Evolutionary conservation across 1,139 yeast genomes (phyloP), one percentile per base, ranked within the genome.

Genomic region (Geotrichum klebahnii): DNA sequence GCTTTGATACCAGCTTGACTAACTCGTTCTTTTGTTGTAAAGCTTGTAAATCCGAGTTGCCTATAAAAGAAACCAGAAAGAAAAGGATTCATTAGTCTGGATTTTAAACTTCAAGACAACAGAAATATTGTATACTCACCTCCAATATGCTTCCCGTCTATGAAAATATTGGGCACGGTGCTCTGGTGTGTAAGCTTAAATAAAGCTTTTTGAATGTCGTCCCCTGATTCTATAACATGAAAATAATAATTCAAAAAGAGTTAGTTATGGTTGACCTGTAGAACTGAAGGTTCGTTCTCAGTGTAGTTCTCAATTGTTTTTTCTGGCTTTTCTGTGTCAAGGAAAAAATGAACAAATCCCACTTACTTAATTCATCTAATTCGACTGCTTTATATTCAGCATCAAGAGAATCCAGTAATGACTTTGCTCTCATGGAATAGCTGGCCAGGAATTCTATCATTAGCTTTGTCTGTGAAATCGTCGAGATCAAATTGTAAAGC

Each of bases 141-240:
- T 55, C 98, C 98, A 62, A 92, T 80, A 72, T 88, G 96, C 70
- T 87, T 77, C 53, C 96, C 96, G 47, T 77, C 81, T 66, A 92
- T 89, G 71, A 84, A 89, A 58, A 92, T 79, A 69, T 85, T 90
- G 56, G 98, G 98, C 53, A 92, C 97, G 36, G 97, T 88, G 60
- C 80, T 77, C 74, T 92, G 97, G 55, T 96, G 95, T 37, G 95
- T 84, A 57, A 88, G 68, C 63, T 84, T 81, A 43, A 64, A 67
- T 56, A 92, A 76, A 53, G 94, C 95, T 46, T 77, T 82, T 72
- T 92, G 97, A 60, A 90, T 79, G n/a, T 76, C 83, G 16, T 67
- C 64, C 38, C 89, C 90, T 46, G 82, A 82, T 19, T 63, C 59
- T 38, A 53, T 5, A 35, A 20, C 6, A 16, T 1, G n/a, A n/a